A percentile compares a stretch with the other conserved stretches of the same genome.
phyloP scores from a whole-genome alignment of 1,139 yeast genomes.

The Pichia sp. region DNA sequence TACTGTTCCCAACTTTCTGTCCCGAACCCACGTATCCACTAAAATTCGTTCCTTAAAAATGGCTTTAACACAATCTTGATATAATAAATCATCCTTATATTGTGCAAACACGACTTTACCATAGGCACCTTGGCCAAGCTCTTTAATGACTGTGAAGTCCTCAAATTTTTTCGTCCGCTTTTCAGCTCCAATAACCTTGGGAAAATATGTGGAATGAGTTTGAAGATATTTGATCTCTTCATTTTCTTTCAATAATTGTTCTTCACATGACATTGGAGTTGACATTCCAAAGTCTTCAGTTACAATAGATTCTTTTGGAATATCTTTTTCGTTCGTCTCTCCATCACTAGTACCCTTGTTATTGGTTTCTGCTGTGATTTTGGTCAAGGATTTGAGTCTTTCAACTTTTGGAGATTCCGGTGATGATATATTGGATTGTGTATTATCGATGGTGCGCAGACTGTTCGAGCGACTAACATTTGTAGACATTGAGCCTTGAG shows the following conservation, averaged over 20 bases:
- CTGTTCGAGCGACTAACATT: slow-evolving; percentile 25
- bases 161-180: slow-evolving; percentile 59
- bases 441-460: slow-evolving; percentile 24
- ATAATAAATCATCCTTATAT: slow-evolving; percentile 52
- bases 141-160: slow-evolving; percentile 64
- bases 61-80: slow-evolving; percentile 74
- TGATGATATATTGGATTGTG: slow-evolving; percentile 12
- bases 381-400: slow-evolving; percentile 1
- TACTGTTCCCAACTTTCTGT: slow-evolving; percentile 80
- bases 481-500: slow-evolving; percentile 6
- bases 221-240: slow-evolving; percentile 25
- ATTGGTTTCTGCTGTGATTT: not conserved
- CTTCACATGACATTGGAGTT: slow-evolving; percentile 4
- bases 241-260: slow-evolving; percentile 25
- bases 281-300: slow-evolving; percentile 3
- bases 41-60: slow-evolving; percentile 87
- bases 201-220: slow-evolving; percentile 34
- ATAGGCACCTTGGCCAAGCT: slow-evolving; percentile 94
- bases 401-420: slow-evolving; percentile 5
- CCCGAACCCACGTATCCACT: slow-evolving; percentile 97
- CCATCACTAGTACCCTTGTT: not conserved
- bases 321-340: not conserved
- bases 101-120: slow-evolving; percentile 83
- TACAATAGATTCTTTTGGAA: not conserved
- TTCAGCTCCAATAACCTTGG: slow-evolving; percentile 46